phyloP scores from a whole-genome alignment of 179 eudicot species.

The Sideroxylon spinosum region DNA sequence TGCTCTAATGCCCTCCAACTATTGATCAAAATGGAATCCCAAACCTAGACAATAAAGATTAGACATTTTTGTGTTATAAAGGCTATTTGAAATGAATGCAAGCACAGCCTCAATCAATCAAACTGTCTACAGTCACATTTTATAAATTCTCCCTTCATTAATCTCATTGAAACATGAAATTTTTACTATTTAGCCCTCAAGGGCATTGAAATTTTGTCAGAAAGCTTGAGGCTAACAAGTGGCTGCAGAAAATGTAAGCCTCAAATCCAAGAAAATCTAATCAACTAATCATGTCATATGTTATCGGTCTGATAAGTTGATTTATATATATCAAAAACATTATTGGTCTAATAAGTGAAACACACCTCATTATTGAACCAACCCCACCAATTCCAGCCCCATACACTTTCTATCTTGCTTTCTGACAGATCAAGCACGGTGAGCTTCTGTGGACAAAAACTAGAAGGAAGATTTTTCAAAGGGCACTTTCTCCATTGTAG shows the following conservation, averaged over 20 bases:
- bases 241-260: constrained; percentile 2
- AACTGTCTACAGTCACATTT: neutral
- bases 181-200: neutral
- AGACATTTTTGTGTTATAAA: neutral
- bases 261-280: neutral
- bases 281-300: neutral
- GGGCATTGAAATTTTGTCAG: neutral
- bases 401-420: constrained; percentile 41
- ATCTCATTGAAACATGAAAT: neutral
- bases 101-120: neutral
- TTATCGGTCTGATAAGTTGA: no score
- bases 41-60: neutral
- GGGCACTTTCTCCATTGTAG: constrained; percentile 56
- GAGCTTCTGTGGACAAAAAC: constrained; percentile 32
- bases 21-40: neutral
- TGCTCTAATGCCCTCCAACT: neutral
- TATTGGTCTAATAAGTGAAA: neutral
- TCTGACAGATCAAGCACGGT: constrained; percentile 56
- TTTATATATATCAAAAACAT: no score
- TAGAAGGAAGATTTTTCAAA: constrained; percentile 28
- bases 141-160: neutral
- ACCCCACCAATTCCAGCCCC: constrained; percentile 28
- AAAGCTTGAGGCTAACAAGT: neutral
- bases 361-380: constrained; percentile 32
- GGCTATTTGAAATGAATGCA: neutral